Percentiles rank a stretch among this genome's conserved stretches.
phyloP scores from a whole-genome alignment of 192 early-diverging fungal genomes.

The Coemansia sp. region DNA sequence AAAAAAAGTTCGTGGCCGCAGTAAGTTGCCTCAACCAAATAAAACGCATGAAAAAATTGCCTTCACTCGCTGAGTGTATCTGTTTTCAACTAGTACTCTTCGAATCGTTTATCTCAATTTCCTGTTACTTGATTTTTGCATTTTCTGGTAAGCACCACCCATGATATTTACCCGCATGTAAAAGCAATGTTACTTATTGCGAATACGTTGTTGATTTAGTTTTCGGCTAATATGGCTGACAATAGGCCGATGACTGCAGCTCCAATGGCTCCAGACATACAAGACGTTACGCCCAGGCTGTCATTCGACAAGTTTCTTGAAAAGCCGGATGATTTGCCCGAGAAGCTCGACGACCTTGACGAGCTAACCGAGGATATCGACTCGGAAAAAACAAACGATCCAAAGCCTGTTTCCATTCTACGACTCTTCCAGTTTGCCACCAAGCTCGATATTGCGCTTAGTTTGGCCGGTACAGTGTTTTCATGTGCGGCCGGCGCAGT shows the following conservation, averaged over 20 bases:
- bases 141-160: too few relatives aligned
- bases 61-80: too few relatives aligned
- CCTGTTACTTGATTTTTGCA: too few relatives aligned
- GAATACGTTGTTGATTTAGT: background rate
- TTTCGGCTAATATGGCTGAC: background rate
- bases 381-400: background rate
- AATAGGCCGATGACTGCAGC: background rate
- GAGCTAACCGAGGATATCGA: background rate
- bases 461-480: background rate
- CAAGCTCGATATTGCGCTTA: background rate
- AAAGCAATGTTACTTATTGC: background rate
- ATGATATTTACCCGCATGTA: too few relatives aligned
- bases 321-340: background rate
- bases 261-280: background rate
- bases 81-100: too few relatives aligned
- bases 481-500: background rate
- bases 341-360: background rate
- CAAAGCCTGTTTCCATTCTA: background rate
- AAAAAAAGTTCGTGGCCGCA: background rate
- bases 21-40: background rate
- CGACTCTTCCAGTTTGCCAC: constrained; percentile 3
- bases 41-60: background rate
- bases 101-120: too few relatives aligned
- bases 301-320: background rate
- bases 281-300: background rate